Evolutionary conservation across 805 yeast species (phyloP).

Genomic region (Lipomyces yamanashiensis): DNA sequence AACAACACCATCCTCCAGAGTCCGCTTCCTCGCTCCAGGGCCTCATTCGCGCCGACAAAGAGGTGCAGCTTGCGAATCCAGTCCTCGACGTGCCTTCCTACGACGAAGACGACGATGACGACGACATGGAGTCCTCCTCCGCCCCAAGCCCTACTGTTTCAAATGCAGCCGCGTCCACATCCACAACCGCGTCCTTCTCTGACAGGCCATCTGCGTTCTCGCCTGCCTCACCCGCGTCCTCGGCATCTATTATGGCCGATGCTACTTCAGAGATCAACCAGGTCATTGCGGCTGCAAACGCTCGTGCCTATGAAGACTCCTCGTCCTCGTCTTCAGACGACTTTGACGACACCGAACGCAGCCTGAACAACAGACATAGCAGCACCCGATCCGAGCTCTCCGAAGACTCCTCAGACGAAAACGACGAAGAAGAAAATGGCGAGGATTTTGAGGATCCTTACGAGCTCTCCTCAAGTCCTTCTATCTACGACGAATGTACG

Average conservation of each 20-base stretch:
- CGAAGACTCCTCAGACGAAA: constrained; percentile 9
- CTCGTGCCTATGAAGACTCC: constrained; percentile 12
- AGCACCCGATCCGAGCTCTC: neutral
- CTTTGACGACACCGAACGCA: neutral
- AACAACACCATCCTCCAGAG: constrained; percentile 9
- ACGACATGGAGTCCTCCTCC: constrained; percentile 6
- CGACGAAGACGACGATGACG: constrained; percentile 29
- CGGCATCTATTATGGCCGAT: constrained; percentile 2
- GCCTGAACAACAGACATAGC: neutral
- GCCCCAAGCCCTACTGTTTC: neutral
- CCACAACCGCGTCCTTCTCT: neutral
- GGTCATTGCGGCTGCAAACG: constrained; percentile 2
- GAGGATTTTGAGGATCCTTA: constrained; percentile 40
- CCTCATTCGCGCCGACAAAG: constrained; percentile 30
- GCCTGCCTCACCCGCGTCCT: constrained; percentile 5
- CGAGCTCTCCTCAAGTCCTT: constrained; percentile 69
- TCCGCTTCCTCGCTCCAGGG: constrained; percentile 31
- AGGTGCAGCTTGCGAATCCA: constrained; percentile 2
- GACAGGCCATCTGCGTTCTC: constrained; percentile 1
- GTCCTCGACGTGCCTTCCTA: constrained; percentile 2
- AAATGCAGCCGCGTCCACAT: constrained; percentile 9
- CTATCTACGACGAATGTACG: constrained; percentile 50
- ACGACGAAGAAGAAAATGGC: constrained; percentile 26
- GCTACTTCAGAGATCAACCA: constrained; percentile 1
- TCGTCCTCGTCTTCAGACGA: constrained; percentile 17